Conservation (phyloP, 2,329 filamentous ascomycete genomes). For the Dryadomyces quercus-mongolicae region DNA sequence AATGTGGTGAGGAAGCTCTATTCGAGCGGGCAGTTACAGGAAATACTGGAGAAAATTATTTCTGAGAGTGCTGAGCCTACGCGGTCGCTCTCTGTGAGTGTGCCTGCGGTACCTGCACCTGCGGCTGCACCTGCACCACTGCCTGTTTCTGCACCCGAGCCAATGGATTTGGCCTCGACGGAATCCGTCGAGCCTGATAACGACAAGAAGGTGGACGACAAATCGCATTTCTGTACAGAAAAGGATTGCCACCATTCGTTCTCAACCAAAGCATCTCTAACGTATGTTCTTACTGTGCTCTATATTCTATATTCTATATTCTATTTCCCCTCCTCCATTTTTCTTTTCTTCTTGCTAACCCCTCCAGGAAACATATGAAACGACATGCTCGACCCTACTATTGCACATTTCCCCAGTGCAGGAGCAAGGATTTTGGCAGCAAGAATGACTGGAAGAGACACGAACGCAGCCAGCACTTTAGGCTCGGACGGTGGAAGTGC, state of each 20-base stretch:
- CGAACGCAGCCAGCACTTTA: constrained; percentile 67
- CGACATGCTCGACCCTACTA: constrained; percentile 71
- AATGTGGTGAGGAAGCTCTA: neutral
- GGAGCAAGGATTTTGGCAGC: constrained; percentile 69
- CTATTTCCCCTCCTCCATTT: too few species aligned
- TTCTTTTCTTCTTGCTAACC: neutral
- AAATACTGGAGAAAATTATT: neutral
- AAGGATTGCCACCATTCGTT: neutral
- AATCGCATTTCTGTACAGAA: neutral
- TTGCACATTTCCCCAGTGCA: constrained; percentile 51
- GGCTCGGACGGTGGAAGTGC: constrained; percentile 56
- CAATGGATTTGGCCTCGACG: too few species aligned
- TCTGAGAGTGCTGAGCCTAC: neutral
- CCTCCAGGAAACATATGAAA: constrained; percentile 65
- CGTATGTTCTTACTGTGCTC: neutral
- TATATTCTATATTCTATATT: too few species aligned
- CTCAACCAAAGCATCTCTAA: neutral
- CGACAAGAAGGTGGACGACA: neutral
- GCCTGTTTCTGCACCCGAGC: neutral
- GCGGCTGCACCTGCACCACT: too few species aligned
- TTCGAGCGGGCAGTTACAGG: neutral
- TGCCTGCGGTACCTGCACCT: neutral
- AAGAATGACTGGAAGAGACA: constrained; percentile 94
- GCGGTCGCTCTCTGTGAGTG: neutral
- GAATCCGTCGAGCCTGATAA: neutral